Percentiles rank a stretch among this genome's conserved stretches.
phyloP scores from a whole-genome alignment of 441 rosid genomes.

The Aleurites moluccanus region DNA sequence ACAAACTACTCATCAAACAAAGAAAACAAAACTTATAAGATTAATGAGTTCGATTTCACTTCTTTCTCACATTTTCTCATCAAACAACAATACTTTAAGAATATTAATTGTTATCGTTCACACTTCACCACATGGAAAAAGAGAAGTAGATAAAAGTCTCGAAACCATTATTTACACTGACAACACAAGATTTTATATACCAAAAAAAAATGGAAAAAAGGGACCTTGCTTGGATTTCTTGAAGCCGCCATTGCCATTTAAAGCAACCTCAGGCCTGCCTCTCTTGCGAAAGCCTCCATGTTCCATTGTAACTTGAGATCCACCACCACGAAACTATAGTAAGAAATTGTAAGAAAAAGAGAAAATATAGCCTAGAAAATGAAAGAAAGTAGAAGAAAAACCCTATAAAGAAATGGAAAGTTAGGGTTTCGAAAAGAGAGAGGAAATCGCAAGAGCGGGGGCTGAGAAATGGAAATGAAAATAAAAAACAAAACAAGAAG shows the following conservation, averaged over 20 bases:
- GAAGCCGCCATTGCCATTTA: conserved; percentile 59
- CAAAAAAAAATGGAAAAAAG: background rate
- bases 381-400: background rate
- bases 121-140: background rate
- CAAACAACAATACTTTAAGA: no score
- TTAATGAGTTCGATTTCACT: no score
- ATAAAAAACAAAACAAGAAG: no score
- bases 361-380: background rate
- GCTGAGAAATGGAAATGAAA: background rate
- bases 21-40: no score
- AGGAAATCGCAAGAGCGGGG: background rate
- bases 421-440: conserved; percentile 13
- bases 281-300: conserved; percentile 58
- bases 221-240: conserved; percentile 63
- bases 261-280: conserved; percentile 45
- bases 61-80: no score
- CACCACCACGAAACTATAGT: background rate
- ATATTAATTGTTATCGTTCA: no score
- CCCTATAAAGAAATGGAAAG: conserved; percentile 2
- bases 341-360: background rate
- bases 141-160: background rate
- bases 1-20: background rate
- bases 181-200: background rate
- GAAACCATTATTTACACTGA: background rate
- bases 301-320: conserved; percentile 38